These are phyloP conservation scores for Lachnellula occidentalis DNA, from an alignment of 2,329 filamentous ascomycete species.

Conservation along the genomic window DNA sequence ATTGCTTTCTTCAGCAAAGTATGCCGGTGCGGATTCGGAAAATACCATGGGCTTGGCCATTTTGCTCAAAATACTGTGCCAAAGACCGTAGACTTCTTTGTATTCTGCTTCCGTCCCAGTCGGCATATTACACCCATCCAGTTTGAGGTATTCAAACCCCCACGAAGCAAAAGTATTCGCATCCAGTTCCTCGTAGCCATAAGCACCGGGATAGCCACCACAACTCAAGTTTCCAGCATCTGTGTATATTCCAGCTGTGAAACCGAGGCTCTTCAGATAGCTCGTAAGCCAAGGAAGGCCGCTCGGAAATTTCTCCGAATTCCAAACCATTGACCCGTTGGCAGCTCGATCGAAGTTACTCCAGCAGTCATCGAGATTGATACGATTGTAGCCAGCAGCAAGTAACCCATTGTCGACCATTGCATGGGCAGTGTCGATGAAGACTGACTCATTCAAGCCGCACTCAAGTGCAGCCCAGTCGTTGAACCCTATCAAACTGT, in stretches of 20 bases:
- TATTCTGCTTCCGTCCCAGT: conserved; percentile 34
- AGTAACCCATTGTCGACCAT: conserved; percentile 44
- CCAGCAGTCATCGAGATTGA: conserved; percentile 62
- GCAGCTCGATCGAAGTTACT: conserved; percentile 39
- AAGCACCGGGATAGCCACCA: conserved; percentile 50
- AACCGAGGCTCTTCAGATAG: conserved; percentile 49
- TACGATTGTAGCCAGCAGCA: conserved; percentile 49
- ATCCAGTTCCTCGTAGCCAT: conserved; percentile 53
- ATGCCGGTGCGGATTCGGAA: conserved; percentile 39
- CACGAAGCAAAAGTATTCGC: conserved; percentile 48
- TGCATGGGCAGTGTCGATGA: conserved; percentile 41
- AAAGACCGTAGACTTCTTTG: conserved; percentile 35
- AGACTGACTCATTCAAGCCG: conserved; percentile 43
- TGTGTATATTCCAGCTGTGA: conserved; percentile 61
- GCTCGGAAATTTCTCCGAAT: conserved; percentile 49
- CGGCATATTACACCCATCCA: conserved; percentile 49
- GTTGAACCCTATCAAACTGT: conserved; percentile 35
- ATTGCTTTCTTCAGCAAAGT: conserved; percentile 43
- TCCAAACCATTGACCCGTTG: conserved; percentile 39
- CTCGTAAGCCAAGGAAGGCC: conserved; percentile 52
- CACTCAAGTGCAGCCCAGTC: conserved; percentile 46
- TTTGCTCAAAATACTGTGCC: conserved; percentile 35
- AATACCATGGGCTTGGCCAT: conserved; percentile 29
- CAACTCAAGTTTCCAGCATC: conserved; percentile 43
- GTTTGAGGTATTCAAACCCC: conserved; percentile 56